Base-by-base conservation (phyloP, 1,139 yeast species). In the Candida tropicalis region DNA sequence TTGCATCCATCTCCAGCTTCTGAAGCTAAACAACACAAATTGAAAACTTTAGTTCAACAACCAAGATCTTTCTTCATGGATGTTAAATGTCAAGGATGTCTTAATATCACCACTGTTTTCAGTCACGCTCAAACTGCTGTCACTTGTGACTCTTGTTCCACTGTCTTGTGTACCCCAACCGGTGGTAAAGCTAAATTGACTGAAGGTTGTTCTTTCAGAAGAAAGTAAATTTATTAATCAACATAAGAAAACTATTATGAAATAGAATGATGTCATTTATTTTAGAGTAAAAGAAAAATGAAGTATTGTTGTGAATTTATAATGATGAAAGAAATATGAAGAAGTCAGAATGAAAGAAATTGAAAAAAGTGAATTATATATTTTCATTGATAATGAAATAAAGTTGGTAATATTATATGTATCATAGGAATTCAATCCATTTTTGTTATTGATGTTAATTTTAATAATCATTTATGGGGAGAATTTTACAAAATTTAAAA, bases 41-140 rank as follows among this genome's bases (percentile, higher is more conserved):
- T 91, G 71, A 93, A 91, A 88, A 85, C 87, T 68, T 87, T 93
- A 69, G 98, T 93, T 59, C 97, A 93, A 75, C 73, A 86, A 57
- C 99, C 99, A 77, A 88, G 98, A 82, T 91, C 98, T 53, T 91
- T 81, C 85, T 93, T 93, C 87, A 89, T 93, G 96, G 99, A 93
- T 68, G 97, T 93, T 63, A 91, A 90, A 79, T 91, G 98, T 80
- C 97, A 95, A 75, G 98, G 98, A 65, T 93, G 99, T 80, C 82
- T 90, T 73, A 87, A 86, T 84, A 93, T 93, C 81, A 89, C 98
- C 75, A 91, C 97, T 59, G 97, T 93, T 63, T 93, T 93, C 86
- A 91, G 98, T 60, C 99, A 93, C 79, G 97, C 99, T 57, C 98
- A 93, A 82, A 93, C 98, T 62, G 97, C 97, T 63, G 98, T 93